Evolutionary conservation across 208 protist genomes (phyloP).

Genomic region (Vickermania spadyakhi): DNA sequence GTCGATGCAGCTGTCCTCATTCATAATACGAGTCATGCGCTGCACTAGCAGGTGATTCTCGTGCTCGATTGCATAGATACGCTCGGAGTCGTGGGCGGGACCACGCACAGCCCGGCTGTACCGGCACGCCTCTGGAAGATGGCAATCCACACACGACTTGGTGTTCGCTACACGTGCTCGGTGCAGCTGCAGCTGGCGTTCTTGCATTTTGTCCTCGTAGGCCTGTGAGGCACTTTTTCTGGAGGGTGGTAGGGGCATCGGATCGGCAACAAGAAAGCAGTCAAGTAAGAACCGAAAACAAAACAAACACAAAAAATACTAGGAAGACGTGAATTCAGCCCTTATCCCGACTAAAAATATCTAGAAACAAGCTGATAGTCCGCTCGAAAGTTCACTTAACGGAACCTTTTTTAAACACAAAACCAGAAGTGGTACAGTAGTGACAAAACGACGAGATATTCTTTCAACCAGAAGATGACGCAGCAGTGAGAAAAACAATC

Average conservation of each 20-base stretch:
- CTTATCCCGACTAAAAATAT: no score
- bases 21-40: slow-evolving; percentile 59
- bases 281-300: neutral
- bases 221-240: slow-evolving; percentile 10
- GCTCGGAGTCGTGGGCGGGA: slow-evolving; percentile 17
- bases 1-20: slow-evolving; percentile 43
- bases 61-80: slow-evolving; percentile 23
- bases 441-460: no score
- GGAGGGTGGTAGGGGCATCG: neutral
- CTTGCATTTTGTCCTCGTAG: slow-evolving; percentile 20
- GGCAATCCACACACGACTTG: slow-evolving; percentile 38
- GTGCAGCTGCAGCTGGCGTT: slow-evolving; percentile 40
- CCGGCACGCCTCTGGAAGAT: slow-evolving; percentile 17
- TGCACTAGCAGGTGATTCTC: slow-evolving; percentile 50
- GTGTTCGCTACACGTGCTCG: slow-evolving; percentile 33
- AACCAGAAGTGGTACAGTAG: no score
- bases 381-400: no score
- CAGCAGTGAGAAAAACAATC: no score
- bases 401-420: no score
- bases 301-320: slow-evolving; percentile 2
- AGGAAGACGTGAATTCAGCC: no score
- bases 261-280: neutral
- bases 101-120: slow-evolving; percentile 27
- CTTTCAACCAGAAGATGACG: no score
- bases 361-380: no score